Evolutionary conservation across 768 basidiomycete species (phyloP).

Genomic region (Dacryopinax spathularia): DNA sequence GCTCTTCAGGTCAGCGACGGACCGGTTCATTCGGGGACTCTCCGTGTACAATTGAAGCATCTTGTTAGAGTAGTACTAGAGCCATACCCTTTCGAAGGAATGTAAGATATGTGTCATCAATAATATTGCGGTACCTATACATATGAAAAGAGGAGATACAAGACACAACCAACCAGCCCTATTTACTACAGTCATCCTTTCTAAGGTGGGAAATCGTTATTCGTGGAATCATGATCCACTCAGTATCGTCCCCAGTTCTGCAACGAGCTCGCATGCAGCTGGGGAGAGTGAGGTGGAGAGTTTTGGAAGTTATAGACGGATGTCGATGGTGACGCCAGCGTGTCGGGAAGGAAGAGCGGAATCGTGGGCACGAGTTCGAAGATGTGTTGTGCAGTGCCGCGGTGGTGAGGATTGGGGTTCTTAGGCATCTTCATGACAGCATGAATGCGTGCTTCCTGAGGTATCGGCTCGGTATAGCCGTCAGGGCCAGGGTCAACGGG

Average conservation of each 20-base stretch:
- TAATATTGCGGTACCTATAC: conserved; percentile 4
- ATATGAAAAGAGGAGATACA: background rate
- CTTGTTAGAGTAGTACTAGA: background rate
- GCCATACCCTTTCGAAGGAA: too few species aligned
- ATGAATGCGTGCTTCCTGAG: conserved; percentile 72
- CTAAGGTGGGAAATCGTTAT: background rate
- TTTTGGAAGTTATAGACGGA: conserved; percentile 36
- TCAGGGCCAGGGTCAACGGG: conserved; percentile 31
- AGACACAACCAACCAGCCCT: background rate
- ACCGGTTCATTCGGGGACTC: conserved; percentile 40
- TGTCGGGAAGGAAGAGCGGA: conserved; percentile 48
- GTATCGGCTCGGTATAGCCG: conserved; percentile 36
- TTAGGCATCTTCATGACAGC: conserved; percentile 61
- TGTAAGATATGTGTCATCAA: background rate
- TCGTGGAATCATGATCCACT: background rate
- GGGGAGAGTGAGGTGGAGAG: conserved; percentile 45
- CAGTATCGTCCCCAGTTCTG: background rate
- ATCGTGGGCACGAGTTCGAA: conserved; percentile 47
- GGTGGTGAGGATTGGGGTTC: conserved; percentile 21
- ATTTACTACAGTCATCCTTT: background rate
- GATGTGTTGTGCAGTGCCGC: conserved; percentile 15
- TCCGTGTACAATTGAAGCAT: conserved; percentile 7
- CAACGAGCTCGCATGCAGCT: conserved; percentile 3
- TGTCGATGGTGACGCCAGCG: conserved; percentile 41
- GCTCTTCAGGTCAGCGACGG: conserved; percentile 67